phyloP scores from a whole-genome alignment of 2,329 filamentous ascomycete genomes.

The Aureobasidium leucospermi region DNA sequence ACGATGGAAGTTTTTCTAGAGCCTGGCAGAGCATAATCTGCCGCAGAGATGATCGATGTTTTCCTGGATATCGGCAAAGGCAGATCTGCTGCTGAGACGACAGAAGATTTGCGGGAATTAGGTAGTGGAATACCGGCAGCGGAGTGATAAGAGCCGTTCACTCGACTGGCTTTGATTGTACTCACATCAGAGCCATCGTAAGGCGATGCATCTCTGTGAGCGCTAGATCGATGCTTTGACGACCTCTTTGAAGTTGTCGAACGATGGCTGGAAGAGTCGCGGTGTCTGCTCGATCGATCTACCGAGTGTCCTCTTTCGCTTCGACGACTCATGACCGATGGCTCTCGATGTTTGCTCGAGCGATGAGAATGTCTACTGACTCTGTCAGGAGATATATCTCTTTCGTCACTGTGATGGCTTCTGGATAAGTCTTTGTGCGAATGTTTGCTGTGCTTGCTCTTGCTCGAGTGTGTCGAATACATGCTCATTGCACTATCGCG shows the following conservation, averaged over 20 bases:
- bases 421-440: neutral
- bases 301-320: neutral
- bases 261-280: neutral
- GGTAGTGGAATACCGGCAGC: neutral
- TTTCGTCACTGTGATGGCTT: neutral
- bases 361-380: neutral
- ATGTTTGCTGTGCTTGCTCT: conserved; percentile 14
- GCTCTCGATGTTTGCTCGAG: neutral
- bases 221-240: neutral
- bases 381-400: neutral
- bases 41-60: conserved; percentile 17
- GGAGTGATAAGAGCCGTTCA: neutral
- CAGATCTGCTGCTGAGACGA: neutral
- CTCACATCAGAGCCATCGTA: conserved; percentile 21
- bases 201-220: neutral
- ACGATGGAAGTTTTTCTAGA: conserved; percentile 17
- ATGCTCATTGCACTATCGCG: conserved; percentile 19
- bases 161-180: conserved; percentile 21
- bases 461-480: conserved; percentile 16
- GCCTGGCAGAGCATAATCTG: conserved; percentile 20
- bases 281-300: neutral
- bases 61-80: conserved; percentile 20
- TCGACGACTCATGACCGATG: neutral
- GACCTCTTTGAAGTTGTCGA: neutral
- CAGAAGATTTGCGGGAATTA: neutral